These are phyloP conservation scores for Fusarium haematococcum DNA, from an alignment of 2,329 filamentous ascomycete genomes.

Conservation along the genomic window DNA sequence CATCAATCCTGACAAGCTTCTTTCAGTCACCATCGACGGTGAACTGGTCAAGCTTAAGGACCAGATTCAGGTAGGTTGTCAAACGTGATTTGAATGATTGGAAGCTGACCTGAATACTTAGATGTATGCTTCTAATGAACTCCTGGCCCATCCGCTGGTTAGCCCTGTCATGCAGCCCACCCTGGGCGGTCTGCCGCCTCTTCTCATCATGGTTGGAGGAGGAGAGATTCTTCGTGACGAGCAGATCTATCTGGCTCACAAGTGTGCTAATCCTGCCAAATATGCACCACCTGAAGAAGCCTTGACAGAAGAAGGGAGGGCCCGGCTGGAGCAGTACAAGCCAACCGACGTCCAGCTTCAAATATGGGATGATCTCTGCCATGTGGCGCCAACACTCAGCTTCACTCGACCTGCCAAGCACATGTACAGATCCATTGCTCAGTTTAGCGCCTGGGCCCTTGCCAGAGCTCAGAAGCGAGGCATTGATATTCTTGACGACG, in stretches of 20 bases:
- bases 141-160: constrained; percentile 88
- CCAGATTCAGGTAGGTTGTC: constrained; percentile 81
- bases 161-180: constrained; percentile 90
- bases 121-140: constrained; percentile 84
- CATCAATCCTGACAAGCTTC: constrained; percentile 47
- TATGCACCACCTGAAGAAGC: constrained; percentile 77
- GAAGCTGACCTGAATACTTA: constrained; percentile 50
- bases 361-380: constrained; percentile 95
- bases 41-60: constrained; percentile 81
- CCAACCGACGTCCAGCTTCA: constrained; percentile 94
- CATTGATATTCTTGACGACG: constrained; percentile 86
- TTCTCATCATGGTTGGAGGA: constrained; percentile 88
- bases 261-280: constrained; percentile 83
- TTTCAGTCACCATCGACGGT: constrained; percentile 79
- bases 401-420: constrained; percentile 96
- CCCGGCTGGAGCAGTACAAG: constrained; percentile 73
- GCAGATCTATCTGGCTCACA: constrained; percentile 95
- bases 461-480: constrained; percentile 82
- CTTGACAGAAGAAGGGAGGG: constrained; percentile 71
- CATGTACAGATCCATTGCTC: constrained; percentile 93
- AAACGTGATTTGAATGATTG: background rate
- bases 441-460: constrained; percentile 93
- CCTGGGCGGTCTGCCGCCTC: constrained; percentile 87
- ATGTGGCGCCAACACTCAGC: constrained; percentile 91
- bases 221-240: constrained; percentile 93